These are phyloP conservation scores for Lodderomyces metapsilosis DNA, from an alignment of 1,139 yeast species.

Conservation along the genomic window DNA sequence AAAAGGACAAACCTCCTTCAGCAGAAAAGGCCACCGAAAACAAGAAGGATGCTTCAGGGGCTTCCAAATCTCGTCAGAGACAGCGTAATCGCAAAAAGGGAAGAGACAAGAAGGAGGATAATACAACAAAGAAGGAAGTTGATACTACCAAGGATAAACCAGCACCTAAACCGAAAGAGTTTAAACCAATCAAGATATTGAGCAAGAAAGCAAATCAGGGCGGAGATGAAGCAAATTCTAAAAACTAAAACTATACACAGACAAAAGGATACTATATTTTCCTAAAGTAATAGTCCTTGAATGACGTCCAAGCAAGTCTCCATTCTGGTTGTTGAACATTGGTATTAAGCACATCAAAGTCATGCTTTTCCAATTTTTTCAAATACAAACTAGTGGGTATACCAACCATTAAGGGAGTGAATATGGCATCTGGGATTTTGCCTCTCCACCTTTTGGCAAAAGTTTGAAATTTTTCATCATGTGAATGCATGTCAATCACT, in stretches of 20 bases:
- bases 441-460: slow-evolving; percentile 41
- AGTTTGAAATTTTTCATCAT: slow-evolving; percentile 30
- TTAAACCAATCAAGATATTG: slow-evolving; percentile 1
- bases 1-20: neutral
- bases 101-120: neutral
- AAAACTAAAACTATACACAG: neutral
- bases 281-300: slow-evolving; percentile 42
- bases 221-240: neutral
- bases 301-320: slow-evolving; percentile 70
- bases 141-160: no score
- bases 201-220: neutral
- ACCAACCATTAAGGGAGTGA: slow-evolving; percentile 65
- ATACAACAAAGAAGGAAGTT: neutral
- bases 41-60: neutral
- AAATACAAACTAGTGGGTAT: slow-evolving; percentile 67
- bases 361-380: slow-evolving; percentile 55
- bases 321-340: slow-evolving; percentile 59
- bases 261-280: neutral
- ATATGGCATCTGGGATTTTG: slow-evolving; percentile 62
- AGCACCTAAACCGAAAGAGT: neutral
- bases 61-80: neutral
- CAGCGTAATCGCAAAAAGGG: neutral
- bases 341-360: slow-evolving; percentile 60
- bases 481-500: slow-evolving; percentile 15
- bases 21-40: neutral